Conservation (phyloP, 2,329 filamentous ascomycete genomes). For the Penicillium sp. region DNA sequence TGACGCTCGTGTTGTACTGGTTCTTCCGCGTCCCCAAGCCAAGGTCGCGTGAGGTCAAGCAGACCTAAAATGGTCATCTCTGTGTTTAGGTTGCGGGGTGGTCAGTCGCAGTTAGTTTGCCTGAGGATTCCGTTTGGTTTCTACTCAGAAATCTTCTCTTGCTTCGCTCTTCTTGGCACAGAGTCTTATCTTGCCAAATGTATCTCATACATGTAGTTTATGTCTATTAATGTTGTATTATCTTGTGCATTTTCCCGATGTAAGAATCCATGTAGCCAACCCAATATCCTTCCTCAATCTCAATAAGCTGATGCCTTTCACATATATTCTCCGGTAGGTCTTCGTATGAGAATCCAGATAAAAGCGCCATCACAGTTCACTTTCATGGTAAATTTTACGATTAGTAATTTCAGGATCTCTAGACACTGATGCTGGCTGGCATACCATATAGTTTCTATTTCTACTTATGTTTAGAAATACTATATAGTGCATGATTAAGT, state of each 20-base stretch:
- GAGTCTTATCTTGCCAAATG: neutral
- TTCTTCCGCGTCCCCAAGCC: conserved; percentile 52
- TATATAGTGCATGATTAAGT: too few species aligned
- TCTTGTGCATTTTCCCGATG: neutral
- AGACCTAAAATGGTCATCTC: conserved; percentile 16
- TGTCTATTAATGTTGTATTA: neutral
- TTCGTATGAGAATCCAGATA: too few species aligned
- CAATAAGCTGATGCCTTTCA: too few species aligned
- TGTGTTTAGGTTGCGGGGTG: neutral
- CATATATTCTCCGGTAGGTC: too few species aligned
- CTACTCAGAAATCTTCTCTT: neutral
- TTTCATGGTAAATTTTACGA: too few species aligned
- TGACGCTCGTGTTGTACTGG: conserved; percentile 54
- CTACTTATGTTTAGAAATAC: too few species aligned
- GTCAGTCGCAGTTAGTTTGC: neutral
- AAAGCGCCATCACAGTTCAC: too few species aligned
- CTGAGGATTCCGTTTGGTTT: neutral
- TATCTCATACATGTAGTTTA: neutral
- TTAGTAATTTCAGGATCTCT: too few species aligned
- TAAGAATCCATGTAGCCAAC: too few species aligned
- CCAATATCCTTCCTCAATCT: too few species aligned
- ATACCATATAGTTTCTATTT: too few species aligned
- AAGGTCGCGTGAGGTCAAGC: conserved; percentile 44
- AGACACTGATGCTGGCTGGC: too few species aligned
- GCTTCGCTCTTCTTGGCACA: neutral